Conservation (phyloP, 1,284 basidiomycete genomes). For the Sphaerobolus stellatus region DNA sequence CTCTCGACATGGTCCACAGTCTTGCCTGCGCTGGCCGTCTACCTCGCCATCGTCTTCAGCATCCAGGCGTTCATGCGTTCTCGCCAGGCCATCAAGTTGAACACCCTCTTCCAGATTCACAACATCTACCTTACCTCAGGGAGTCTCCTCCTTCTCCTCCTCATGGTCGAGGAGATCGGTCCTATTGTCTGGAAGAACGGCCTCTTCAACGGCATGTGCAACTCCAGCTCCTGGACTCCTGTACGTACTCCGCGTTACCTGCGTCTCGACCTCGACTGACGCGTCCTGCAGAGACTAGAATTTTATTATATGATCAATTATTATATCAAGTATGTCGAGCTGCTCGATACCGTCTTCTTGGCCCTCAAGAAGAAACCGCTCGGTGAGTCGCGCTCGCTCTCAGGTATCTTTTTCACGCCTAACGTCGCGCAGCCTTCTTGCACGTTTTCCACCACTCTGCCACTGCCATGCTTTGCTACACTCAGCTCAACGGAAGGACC, state of each 20-base stretch:
- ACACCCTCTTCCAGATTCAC: constrained; percentile 87
- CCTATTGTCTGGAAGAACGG: constrained; percentile 75
- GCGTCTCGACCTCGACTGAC: constrained; percentile 14
- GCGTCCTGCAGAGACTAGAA: constrained; percentile 62
- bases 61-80: constrained; percentile 84
- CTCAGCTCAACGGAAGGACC: constrained; percentile 90
- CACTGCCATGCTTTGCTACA: constrained; percentile 94
- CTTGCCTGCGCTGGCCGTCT: constrained; percentile 66
- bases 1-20: constrained; percentile 80
- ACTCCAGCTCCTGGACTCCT: constrained; percentile 77
- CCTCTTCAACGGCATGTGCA: constrained; percentile 79
- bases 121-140: constrained; percentile 86
- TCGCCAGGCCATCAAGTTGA: constrained; percentile 75
- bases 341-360: constrained; percentile 94
- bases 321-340: constrained; percentile 93
- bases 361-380: constrained; percentile 98
- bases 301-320: constrained; percentile 99
- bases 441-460: constrained; percentile 99
- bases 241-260: constrained; percentile 46
- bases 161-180: constrained; percentile 89
- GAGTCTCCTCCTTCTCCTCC: constrained; percentile 74
- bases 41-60: constrained; percentile 89
- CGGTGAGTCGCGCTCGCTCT: constrained; percentile 49
- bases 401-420: constrained; percentile 3
- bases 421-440: constrained; percentile 70